These are phyloP conservation scores for Hypoxylon sp. DNA, from an alignment of 2,329 filamentous ascomycete species.

Conservation along the genomic window DNA sequence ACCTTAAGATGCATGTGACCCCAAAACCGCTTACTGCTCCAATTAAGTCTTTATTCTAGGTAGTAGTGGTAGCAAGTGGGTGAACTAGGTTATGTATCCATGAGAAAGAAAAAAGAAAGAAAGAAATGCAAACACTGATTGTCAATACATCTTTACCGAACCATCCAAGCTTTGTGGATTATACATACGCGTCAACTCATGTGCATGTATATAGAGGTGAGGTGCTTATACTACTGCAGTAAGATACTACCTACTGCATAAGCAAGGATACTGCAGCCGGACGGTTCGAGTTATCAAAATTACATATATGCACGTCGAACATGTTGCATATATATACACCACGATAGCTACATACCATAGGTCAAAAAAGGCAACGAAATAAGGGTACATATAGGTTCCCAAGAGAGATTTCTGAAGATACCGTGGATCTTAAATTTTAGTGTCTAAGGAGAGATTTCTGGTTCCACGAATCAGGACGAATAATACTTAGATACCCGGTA, in stretches of 20 bases:
- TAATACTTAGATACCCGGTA: background rate
- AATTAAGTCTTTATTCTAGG: conserved; percentile 6
- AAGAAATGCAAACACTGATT: background rate
- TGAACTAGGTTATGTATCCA: no score
- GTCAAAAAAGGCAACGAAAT: conserved; percentile 2
- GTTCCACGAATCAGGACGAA: conserved; percentile 22
- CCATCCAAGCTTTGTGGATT: background rate
- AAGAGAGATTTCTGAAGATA: background rate
- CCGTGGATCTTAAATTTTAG: conserved; percentile 12
- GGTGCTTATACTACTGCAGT: no score
- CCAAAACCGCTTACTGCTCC: background rate
- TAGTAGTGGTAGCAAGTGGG: background rate
- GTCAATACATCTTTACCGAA: conserved; percentile 1
- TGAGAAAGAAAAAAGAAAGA: background rate
- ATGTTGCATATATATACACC: background rate
- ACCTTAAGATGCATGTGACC: conserved; percentile 1
- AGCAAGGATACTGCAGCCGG: conserved; percentile 25
- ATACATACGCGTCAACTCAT: background rate
- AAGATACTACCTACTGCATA: conserved; percentile 10
- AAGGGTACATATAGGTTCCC: background rate
- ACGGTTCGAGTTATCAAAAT: background rate
- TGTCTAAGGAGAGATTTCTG: background rate
- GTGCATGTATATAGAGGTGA: background rate
- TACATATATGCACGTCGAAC: conserved; percentile 6
- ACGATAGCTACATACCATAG: conserved; percentile 5